Base-by-base conservation (phyloP, 164 flowering plant genomes). In the Annona cherimola region DNA sequence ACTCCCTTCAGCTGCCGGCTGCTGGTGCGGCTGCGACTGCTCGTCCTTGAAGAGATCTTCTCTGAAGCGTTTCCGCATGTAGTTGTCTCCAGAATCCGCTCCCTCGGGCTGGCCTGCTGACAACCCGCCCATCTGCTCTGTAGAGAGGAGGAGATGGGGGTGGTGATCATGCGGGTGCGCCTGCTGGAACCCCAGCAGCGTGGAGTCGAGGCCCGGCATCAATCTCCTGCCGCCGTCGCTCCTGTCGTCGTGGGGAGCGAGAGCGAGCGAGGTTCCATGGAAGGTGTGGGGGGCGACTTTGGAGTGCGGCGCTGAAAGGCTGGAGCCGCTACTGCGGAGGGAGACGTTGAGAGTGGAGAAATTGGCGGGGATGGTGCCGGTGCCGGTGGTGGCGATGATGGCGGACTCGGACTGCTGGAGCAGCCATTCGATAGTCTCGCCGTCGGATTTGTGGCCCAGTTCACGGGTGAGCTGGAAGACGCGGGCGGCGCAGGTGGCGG, bases 341-440 rank as follows among this genome's bases (percentile, higher is more conserved):
- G 97, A 89, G 19, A 89, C 86, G 78, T 87, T 90, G 14, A 91
- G 80, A 0, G 89, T 77, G 0, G 97, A 87, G 76, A 87, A 88
- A 69, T 87, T 89, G 16, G 97, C 94, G 2, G 95, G 95, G n/a
- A 90, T 87, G 1, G 97, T 91, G 0, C 97, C 94, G 2, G 93
- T 91, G 0, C 97, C 97, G 0, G 97, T 92, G 76, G 97, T 84
- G 2, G 90, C 87, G n/a, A 92, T 84, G 55, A 92, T 89, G 2
- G 95, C 90, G 1, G 92, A 92, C 83, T 90, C 97, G 0, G 95
- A 95, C 55, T 92, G 97, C 60, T 89, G 94, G 3, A 91, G 70
- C 14, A 91, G 81, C 97, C 97, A 91, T 79, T 87, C 91, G 16
- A 90, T 86, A 1, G 95, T 90, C 73, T 90, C 92, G 0, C 95